phyloP scores from a whole-genome alignment of 768 basidiomycete species.

The Saitozyma podzolica region DNA sequence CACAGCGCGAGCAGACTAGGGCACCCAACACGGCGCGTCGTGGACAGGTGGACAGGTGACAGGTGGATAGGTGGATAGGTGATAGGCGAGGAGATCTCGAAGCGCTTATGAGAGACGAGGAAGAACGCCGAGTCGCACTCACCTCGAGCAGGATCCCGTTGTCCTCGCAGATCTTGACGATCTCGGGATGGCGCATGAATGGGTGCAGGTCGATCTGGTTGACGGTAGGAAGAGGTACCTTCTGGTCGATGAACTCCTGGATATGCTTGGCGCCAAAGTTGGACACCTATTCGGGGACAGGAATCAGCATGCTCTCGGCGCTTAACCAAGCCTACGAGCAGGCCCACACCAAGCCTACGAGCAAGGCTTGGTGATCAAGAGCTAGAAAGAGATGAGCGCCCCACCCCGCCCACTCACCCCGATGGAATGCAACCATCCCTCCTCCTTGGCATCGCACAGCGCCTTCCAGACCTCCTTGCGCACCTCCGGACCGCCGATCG shows the following conservation, averaged over 20 bases:
- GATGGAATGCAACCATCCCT: slow-evolving; percentile 63
- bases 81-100: neutral
- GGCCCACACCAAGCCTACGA: no score
- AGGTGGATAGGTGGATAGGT: slow-evolving; percentile 10
- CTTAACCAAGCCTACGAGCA: no score
- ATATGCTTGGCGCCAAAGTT: slow-evolving; percentile 62
- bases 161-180: slow-evolving; percentile 63
- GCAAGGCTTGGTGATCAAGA: neutral
- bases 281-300: slow-evolving; percentile 16
- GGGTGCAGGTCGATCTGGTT: slow-evolving; percentile 67
- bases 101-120: no score
- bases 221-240: slow-evolving; percentile 60
- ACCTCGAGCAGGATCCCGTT: slow-evolving; percentile 67
- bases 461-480: slow-evolving; percentile 68
- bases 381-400: neutral
- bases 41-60: slow-evolving; percentile 1
- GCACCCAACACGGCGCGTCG: no score
- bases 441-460: slow-evolving; percentile 64
- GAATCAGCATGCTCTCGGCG: neutral
- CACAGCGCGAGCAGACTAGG: neutral
- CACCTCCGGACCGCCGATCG: slow-evolving; percentile 63
- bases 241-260: slow-evolving; percentile 58
- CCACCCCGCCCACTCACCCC: slow-evolving; percentile 60
- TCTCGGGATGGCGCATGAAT: slow-evolving; percentile 67
- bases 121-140: slow-evolving; percentile 28